phyloP scores from a whole-genome alignment of 2,329 filamentous ascomycete species.

The Cercospora sesami region DNA sequence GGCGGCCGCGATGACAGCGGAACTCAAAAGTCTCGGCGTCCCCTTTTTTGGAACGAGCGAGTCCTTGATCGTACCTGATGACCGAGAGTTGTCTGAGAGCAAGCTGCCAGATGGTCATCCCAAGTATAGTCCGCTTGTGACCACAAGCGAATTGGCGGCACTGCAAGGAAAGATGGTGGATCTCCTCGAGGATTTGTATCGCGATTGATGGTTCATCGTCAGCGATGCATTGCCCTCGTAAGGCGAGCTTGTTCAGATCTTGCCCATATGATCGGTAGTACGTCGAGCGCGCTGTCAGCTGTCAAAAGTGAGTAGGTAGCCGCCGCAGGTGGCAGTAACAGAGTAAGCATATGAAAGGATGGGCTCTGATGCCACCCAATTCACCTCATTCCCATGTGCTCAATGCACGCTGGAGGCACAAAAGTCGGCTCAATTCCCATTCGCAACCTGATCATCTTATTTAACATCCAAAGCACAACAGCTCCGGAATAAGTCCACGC shows the following conservation, averaged over 20 bases:
- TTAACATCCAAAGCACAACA: background rate
- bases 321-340: background rate
- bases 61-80: slow-evolving; percentile 44
- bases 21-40: slow-evolving; percentile 59
- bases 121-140: slow-evolving; percentile 37
- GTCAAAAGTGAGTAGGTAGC: background rate
- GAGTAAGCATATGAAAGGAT: background rate
- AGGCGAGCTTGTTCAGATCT: background rate
- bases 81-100: slow-evolving; percentile 21
- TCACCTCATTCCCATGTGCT: background rate
- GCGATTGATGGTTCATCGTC: slow-evolving; percentile 33
- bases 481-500: background rate
- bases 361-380: background rate
- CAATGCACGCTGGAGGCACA: background rate
- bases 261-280: background rate
- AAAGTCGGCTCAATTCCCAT: background rate
- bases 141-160: slow-evolving; percentile 35
- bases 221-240: background rate
- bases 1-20: slow-evolving; percentile 57
- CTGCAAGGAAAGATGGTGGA: slow-evolving; percentile 41
- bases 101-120: slow-evolving; percentile 23
- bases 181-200: slow-evolving; percentile 44
- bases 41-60: slow-evolving; percentile 60
- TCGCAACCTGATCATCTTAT: background rate
- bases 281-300: background rate